Evolutionary conservation across 306 rosid genomes (phyloP).

Genomic region (Mimosa bimucronata): DNA sequence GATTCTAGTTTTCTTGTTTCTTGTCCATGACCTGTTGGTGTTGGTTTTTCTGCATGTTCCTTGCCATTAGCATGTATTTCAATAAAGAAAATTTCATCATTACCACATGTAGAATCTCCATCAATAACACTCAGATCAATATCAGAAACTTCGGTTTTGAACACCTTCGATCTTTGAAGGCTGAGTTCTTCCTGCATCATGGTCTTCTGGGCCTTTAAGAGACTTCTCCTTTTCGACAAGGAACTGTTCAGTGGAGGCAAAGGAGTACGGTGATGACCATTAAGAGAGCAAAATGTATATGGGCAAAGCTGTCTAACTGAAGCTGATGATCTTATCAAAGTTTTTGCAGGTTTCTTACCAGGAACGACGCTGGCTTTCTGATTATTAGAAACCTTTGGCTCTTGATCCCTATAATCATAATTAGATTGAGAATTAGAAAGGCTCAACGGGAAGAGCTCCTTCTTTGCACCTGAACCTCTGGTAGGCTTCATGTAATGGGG

Average conservation of each 20-base stretch:
- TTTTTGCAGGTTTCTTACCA: conserved; percentile 43
- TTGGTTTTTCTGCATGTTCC: conserved; percentile 35
- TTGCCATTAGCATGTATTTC: conserved; percentile 48
- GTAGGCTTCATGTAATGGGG: conserved; percentile 89
- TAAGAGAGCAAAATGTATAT: conserved; percentile 82
- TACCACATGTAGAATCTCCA: conserved; percentile 37
- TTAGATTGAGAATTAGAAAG: conserved; percentile 39
- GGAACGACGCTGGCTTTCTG: conserved; percentile 40
- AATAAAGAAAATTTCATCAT: conserved; percentile 43
- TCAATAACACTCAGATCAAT: conserved; percentile 31
- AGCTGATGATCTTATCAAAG: conserved; percentile 49
- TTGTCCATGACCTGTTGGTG: conserved; percentile 4
- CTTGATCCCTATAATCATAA: conserved; percentile 47
- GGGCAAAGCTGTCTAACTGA: conserved; percentile 75
- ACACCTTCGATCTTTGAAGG: conserved; percentile 45
- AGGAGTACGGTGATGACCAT: conserved; percentile 61
- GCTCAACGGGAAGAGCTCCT: conserved; percentile 52
- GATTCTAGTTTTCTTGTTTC: conserved; percentile 17
- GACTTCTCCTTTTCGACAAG: conserved; percentile 59
- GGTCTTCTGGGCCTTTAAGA: conserved; percentile 57
- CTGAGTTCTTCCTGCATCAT: conserved; percentile 43
- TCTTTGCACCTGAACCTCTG: conserved; percentile 68
- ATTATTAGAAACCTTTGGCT: conserved; percentile 35
- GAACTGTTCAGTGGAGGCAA: conserved; percentile 69
- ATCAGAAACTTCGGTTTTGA: conserved; percentile 34